Evolutionary conservation across 2,329 filamentous ascomycete species (phyloP).

Genomic region (Pestalotiopsis sp.): DNA sequence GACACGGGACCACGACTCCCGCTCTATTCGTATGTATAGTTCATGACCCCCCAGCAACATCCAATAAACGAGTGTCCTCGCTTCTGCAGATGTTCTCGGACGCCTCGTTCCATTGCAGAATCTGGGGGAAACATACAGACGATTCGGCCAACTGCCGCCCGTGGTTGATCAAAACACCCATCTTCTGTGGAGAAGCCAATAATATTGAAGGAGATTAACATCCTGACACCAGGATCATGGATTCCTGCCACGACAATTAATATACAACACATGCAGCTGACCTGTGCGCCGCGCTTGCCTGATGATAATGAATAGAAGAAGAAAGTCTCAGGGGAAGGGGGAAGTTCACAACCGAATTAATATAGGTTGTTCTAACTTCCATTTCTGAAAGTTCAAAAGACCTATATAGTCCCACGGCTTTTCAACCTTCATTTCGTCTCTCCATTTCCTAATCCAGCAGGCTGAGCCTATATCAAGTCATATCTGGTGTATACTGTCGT

Average conservation of each 20-base stretch:
- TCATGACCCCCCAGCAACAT: not conserved
- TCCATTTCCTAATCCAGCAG: not conserved
- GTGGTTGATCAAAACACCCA: not conserved
- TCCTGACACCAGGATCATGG: not conserved
- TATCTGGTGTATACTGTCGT: not conserved
- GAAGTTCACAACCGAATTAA: not conserved
- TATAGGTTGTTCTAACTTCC: not conserved
- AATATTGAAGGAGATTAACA: not conserved
- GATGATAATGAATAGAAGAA: not conserved
- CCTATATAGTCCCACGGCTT: not conserved
- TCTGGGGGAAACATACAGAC: not conserved
- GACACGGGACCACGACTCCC: slow-evolving; percentile 8
- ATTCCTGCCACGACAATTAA: not conserved
- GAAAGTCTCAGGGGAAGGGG: not conserved
- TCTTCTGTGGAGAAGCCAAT: not conserved
- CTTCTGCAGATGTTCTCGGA: not conserved
- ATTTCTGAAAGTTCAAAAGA: no score
- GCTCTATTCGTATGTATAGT: not conserved
- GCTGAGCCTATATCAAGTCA: not conserved
- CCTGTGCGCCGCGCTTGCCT: not conserved
- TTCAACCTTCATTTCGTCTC: not conserved
- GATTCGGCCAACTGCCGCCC: slow-evolving; percentile 8
- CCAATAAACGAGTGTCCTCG: slow-evolving; percentile 9
- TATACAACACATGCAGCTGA: not conserved
- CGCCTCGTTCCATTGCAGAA: not conserved